phyloP scores from a whole-genome alignment of 805 yeast species.

The Hanseniaspora guilliermondii region DNA sequence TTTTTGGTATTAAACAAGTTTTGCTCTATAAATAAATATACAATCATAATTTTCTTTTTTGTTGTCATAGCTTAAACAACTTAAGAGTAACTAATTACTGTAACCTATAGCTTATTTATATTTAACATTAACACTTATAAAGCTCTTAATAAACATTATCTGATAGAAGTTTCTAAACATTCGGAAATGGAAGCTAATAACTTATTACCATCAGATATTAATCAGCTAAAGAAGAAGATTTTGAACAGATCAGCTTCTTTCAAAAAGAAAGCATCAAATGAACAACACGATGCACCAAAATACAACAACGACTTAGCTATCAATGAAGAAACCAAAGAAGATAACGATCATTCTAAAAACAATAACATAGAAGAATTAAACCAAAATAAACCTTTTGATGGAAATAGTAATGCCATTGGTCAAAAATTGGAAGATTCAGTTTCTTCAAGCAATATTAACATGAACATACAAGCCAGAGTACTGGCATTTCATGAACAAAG shows the following conservation, averaged over 20 bases:
- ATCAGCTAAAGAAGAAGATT: slow-evolving; percentile 5
- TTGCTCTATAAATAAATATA: too few relatives aligned
- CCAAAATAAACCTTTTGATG: not conserved
- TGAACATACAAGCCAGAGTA: slow-evolving; percentile 76
- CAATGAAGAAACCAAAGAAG: not conserved
- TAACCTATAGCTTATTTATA: too few relatives aligned
- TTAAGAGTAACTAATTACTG: too few relatives aligned
- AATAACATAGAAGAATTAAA: not conserved
- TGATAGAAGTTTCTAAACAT: too few relatives aligned
- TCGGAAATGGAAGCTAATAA: not conserved
- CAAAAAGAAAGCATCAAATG: not conserved
- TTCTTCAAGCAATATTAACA: slow-evolving; percentile 35
- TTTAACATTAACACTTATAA: too few relatives aligned
- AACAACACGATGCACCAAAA: not conserved
- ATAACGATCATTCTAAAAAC: not conserved
- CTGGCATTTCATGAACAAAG: slow-evolving; percentile 80
- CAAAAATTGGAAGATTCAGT: slow-evolving; percentile 15
- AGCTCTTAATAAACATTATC: too few relatives aligned
- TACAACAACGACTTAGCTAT: not conserved
- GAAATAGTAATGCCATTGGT: slow-evolving; percentile 1
- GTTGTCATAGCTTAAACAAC: too few relatives aligned
- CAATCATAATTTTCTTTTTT: too few relatives aligned
- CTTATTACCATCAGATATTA: not conserved
- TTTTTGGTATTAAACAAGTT: too few relatives aligned
- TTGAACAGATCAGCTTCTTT: slow-evolving; percentile 7